Conservation (phyloP, 768 basidiomycete genomes). For the Mycena chlorophos region DNA sequence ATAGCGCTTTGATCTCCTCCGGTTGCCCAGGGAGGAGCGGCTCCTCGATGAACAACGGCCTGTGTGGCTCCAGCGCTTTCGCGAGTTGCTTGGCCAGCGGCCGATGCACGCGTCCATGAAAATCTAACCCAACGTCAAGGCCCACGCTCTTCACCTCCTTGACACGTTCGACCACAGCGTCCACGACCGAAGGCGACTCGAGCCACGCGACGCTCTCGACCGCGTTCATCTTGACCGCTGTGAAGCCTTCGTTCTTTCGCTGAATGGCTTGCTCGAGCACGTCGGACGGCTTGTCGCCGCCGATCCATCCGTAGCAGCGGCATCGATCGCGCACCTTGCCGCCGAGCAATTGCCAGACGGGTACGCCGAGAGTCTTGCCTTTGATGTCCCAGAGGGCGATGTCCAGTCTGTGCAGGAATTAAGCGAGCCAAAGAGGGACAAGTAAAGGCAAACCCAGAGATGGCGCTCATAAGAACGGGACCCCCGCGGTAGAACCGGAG, state of each 20-base stretch:
- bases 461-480: slow-evolving; percentile 54
- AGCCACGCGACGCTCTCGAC: slow-evolving; percentile 56
- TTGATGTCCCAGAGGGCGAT: slow-evolving; percentile 80
- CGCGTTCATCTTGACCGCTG: slow-evolving; percentile 74
- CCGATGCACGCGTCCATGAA: slow-evolving; percentile 70
- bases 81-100: slow-evolving; percentile 71
- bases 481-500: slow-evolving; percentile 75
- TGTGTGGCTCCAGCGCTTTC: slow-evolving; percentile 55
- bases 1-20: slow-evolving; percentile 17
- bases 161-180: slow-evolving; percentile 53
- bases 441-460: slow-evolving; percentile 1
- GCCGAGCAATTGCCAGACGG: slow-evolving; percentile 65
- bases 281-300: slow-evolving; percentile 54
- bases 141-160: slow-evolving; percentile 52
- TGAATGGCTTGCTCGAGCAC: slow-evolving; percentile 52
- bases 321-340: slow-evolving; percentile 65
- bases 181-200: slow-evolving; percentile 55
- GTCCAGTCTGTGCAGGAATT: slow-evolving; percentile 57
- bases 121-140: slow-evolving; percentile 67
- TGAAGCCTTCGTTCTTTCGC: slow-evolving; percentile 64
- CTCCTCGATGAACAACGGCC: slow-evolving; percentile 69
- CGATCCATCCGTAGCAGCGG: slow-evolving; percentile 62
- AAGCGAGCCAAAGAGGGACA: slow-evolving; percentile 33
- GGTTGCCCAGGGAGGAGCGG: slow-evolving; percentile 21
- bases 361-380: slow-evolving; percentile 71